These are phyloP conservation scores for Aspergillus spinulosporus DNA, from an alignment of 2,329 filamentous ascomycete species.

Conservation along the genomic window DNA sequence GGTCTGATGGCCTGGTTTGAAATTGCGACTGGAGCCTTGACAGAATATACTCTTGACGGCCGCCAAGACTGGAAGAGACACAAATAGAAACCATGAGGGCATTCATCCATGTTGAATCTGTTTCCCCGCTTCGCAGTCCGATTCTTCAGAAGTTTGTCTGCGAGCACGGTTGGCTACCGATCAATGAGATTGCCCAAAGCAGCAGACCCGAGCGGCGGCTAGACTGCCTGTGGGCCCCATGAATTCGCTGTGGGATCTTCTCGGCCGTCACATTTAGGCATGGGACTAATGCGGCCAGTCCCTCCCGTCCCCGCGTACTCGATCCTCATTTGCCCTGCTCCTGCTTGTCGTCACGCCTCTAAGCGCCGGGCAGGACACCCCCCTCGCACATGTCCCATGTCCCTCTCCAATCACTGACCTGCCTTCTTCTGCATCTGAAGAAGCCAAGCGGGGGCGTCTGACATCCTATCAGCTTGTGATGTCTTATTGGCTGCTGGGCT, in stretches of 20 bases:
- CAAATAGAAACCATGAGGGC: slow-evolving; percentile 11
- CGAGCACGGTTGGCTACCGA: neutral
- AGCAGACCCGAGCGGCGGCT: slow-evolving; percentile 20
- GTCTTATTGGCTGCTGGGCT: slow-evolving; percentile 17
- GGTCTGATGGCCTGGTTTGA: neutral
- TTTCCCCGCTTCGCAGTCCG: slow-evolving; percentile 8
- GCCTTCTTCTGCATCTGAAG: slow-evolving; percentile 15
- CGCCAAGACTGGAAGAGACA: neutral
- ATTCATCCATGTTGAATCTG: neutral
- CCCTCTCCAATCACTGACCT: slow-evolving; percentile 17
- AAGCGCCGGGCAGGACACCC: slow-evolving; percentile 19
- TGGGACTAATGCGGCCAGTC: slow-evolving; percentile 18
- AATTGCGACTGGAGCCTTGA: neutral
- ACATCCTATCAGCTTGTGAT: neutral
- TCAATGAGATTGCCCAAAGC: slow-evolving; percentile 19
- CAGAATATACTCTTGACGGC: neutral
- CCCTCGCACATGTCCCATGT: slow-evolving; percentile 1
- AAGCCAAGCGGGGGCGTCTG: slow-evolving; percentile 18
- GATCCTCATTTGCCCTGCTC: slow-evolving; percentile 12
- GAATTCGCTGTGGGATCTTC: slow-evolving; percentile 23
- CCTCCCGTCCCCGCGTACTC: slow-evolving; percentile 11
- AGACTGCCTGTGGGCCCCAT: slow-evolving; percentile 20
- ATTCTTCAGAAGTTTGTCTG: slow-evolving; percentile 11
- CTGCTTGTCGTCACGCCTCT: slow-evolving; percentile 9
- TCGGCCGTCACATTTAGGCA: slow-evolving; percentile 22